A percentile compares a stretch with the other conserved stretches of the same genome.
These are phyloP conservation scores for Pythium diclinum DNA, from an alignment of 352 stramenopile genomes.

Conservation along the genomic window DNA sequence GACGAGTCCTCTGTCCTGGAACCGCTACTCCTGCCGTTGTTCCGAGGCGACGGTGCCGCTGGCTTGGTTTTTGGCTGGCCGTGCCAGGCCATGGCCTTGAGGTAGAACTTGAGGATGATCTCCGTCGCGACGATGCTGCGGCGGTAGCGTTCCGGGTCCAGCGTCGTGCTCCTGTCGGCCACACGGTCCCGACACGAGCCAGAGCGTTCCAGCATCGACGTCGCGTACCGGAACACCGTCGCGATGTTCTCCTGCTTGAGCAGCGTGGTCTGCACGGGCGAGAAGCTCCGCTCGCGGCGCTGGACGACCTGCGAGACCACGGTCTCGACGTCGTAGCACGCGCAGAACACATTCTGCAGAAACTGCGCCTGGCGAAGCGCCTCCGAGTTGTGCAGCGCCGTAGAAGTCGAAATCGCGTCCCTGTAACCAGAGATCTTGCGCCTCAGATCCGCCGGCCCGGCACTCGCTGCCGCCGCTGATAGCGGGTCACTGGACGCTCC, in stretches of 20 bases:
- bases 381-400: slow-evolving; percentile 72
- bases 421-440: slow-evolving; percentile 39
- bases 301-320: slow-evolving; percentile 53
- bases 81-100: slow-evolving; percentile 72
- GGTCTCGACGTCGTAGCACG: slow-evolving; percentile 71
- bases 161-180: neutral
- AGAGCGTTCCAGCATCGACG: slow-evolving; percentile 25
- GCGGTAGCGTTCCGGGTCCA: slow-evolving; percentile 50
- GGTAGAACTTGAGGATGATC: slow-evolving; percentile 74
- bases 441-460: slow-evolving; percentile 25
- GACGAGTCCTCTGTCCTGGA: slow-evolving; percentile 1
- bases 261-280: slow-evolving; percentile 64
- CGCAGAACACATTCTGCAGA: slow-evolving; percentile 75
- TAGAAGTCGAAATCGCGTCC: slow-evolving; percentile 60
- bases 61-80: slow-evolving; percentile 38
- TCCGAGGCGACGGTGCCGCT: slow-evolving; percentile 14
- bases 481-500: neutral
- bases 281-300: slow-evolving; percentile 54
- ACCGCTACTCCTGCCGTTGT: slow-evolving; percentile 1
- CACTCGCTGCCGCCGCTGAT: slow-evolving; percentile 9
- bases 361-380: slow-evolving; percentile 51
- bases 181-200: slow-evolving; percentile 2
- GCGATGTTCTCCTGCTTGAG: slow-evolving; percentile 54
- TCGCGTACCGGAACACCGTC: slow-evolving; percentile 65
- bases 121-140: slow-evolving; percentile 59